Conservation (phyloP, 2,329 filamentous ascomycete genomes). For the Trichoderma arundinaceum region DNA sequence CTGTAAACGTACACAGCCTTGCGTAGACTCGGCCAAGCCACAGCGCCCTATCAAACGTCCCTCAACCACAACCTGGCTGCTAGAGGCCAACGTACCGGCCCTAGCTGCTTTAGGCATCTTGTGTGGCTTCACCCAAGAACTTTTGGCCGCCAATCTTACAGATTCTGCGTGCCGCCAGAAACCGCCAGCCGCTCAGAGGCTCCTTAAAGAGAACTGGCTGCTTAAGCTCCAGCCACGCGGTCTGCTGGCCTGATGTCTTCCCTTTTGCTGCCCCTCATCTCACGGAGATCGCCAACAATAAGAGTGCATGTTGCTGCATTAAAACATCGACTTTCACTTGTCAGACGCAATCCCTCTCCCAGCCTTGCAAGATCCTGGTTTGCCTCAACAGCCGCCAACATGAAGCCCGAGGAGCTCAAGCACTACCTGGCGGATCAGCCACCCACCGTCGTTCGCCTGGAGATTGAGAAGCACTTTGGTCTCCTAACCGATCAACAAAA, state of each 20-base stretch:
- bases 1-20: not conserved
- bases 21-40: slow-evolving; percentile 17
- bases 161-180: slow-evolving; percentile 30
- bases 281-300: slow-evolving; percentile 45
- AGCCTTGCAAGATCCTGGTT: slow-evolving; percentile 36
- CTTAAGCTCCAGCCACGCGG: slow-evolving; percentile 31
- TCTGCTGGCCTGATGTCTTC: slow-evolving; percentile 42
- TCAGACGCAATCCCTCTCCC: slow-evolving; percentile 32
- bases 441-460: slow-evolving; percentile 83
- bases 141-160: slow-evolving; percentile 23
- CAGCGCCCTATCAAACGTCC: not conserved
- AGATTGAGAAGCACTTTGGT: slow-evolving; percentile 93
- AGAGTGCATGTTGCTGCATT: slow-evolving; percentile 40
- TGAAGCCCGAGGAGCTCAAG: slow-evolving; percentile 65
- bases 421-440: slow-evolving; percentile 92
- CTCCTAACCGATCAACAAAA: slow-evolving; percentile 76
- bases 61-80: slow-evolving; percentile 28
- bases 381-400: slow-evolving; percentile 45
- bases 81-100: not conserved
- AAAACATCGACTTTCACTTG: slow-evolving; percentile 34
- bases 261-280: slow-evolving; percentile 45
- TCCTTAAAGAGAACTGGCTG: slow-evolving; percentile 25
- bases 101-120: slow-evolving; percentile 25
- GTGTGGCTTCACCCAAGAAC: slow-evolving; percentile 29
- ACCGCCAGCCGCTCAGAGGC: slow-evolving; percentile 22